Evolutionary conservation across 441 rosid species (phyloP).

Genomic region (Pelargonium cotyledonis): DNA sequence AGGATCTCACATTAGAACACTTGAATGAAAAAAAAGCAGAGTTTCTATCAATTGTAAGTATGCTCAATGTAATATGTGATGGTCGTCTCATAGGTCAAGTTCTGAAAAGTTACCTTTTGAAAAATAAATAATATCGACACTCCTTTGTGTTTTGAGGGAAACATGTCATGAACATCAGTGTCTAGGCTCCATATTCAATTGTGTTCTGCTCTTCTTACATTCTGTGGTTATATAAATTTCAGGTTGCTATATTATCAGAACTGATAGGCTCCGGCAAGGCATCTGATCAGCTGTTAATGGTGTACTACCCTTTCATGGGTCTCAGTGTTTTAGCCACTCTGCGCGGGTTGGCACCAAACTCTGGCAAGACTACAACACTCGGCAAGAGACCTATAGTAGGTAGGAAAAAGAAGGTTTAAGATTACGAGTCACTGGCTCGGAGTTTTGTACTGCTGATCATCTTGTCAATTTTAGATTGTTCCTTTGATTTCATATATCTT

Average conservation of each 20-base stretch:
- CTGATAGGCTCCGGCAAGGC: conserved; percentile 55
- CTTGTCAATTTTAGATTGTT: not conserved
- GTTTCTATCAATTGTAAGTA: too few relatives aligned
- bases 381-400: conserved; percentile 42
- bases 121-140: not conserved
- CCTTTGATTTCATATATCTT: not conserved
- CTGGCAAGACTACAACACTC: conserved; percentile 21
- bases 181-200: too few relatives aligned
- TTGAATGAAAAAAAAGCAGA: too few relatives aligned
- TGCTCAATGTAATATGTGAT: too few relatives aligned
- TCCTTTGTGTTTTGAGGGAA: not conserved
- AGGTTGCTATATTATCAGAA: conserved; percentile 64
- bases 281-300: conserved; percentile 48
- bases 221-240: conserved; percentile 13
- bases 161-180: not conserved
- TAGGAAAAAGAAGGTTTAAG: conserved; percentile 56
- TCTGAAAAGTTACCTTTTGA: too few relatives aligned
- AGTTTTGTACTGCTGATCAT: not conserved
- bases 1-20: too few relatives aligned
- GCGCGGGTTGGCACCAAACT: conserved; percentile 45
- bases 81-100: too few relatives aligned
- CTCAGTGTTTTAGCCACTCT: conserved; percentile 50
- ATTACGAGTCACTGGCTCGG: not conserved
- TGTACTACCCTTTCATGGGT: conserved; percentile 60
- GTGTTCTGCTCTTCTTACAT: conserved; percentile 1